phyloP scores from a whole-genome alignment of 1,139 yeast species.

The Suhomyces choctaworum region DNA sequence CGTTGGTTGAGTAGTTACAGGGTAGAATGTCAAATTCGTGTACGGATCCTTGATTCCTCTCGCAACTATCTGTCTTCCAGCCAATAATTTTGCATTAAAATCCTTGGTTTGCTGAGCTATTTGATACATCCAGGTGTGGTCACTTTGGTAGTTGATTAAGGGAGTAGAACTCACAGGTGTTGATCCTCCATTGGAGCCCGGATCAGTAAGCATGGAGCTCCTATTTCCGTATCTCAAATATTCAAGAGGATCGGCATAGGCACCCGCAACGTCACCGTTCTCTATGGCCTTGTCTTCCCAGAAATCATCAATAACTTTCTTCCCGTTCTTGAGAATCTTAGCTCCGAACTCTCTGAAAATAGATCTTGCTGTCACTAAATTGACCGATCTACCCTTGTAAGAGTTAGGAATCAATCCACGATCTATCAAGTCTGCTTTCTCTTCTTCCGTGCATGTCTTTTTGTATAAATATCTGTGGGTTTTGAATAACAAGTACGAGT shows the following conservation, averaged over 20 bases:
- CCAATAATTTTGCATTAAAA: conserved; percentile 62
- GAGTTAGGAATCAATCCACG: conserved; percentile 85
- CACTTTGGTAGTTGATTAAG: conserved; percentile 49
- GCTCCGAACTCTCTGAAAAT: conserved; percentile 94
- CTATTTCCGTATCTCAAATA: conserved; percentile 23
- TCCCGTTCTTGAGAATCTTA: conserved; percentile 75
- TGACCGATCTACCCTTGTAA: conserved; percentile 86
- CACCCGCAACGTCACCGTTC: conserved; percentile 76
- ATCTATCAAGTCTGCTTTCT: conserved; percentile 79
- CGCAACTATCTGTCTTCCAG: conserved; percentile 57
- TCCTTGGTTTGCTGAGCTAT: conserved; percentile 76
- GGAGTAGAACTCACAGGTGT: conserved; percentile 44
- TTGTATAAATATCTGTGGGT: conserved; percentile 76
- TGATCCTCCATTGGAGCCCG: conserved; percentile 19
- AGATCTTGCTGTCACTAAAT: conserved; percentile 87
- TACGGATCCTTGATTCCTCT: conserved; percentile 75
- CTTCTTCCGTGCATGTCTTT: conserved; percentile 71
- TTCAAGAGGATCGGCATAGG: conserved; percentile 75
- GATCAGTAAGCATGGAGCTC: conserved; percentile 14
- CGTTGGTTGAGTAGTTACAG: conserved; percentile 74
- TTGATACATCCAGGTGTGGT: conserved; percentile 84
- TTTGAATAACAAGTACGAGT: conserved; percentile 86
- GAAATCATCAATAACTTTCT: conserved; percentile 82
- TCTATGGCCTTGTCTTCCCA: conserved; percentile 74
- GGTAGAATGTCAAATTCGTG: conserved; percentile 75